Percentiles rank a stretch among this genome's conserved stretches.
Conservation (phyloP, 345 rosid genomes). For the Aquilaria sinensis region DNA sequence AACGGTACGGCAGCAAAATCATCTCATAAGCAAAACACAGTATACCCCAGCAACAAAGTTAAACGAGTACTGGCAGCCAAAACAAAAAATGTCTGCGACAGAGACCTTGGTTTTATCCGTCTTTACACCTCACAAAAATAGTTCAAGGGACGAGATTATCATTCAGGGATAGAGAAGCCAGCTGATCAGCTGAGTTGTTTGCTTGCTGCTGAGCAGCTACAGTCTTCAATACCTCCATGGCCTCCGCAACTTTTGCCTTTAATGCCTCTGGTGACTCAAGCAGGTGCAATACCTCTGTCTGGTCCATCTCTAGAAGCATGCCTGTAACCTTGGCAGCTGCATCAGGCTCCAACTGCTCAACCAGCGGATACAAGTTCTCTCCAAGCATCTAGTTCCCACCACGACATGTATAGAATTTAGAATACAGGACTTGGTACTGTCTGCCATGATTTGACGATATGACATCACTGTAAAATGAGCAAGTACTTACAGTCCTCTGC, state of each 20-base stretch:
- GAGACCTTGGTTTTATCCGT: too few species aligned
- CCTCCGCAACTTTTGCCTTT: constrained; percentile 64
- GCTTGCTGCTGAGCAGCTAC: constrained; percentile 47
- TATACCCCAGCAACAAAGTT: too few species aligned
- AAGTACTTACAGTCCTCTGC: constrained; percentile 53
- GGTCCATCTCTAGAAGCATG: constrained; percentile 90
- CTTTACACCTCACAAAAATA: too few species aligned
- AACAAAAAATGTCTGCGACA: not conserved
- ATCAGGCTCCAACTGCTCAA: constrained; percentile 65
- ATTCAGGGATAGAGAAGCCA: constrained; percentile 55
- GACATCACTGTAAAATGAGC: not conserved
- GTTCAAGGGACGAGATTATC: constrained; percentile 41
- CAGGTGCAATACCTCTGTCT: constrained; percentile 73
- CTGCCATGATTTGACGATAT: too few species aligned
- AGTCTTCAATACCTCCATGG: constrained; percentile 62
- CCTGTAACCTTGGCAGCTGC: constrained; percentile 74
- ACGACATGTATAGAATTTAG: not conserved
- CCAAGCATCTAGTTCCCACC: constrained; percentile 53
- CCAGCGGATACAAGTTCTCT: constrained; percentile 63
- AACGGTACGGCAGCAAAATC: too few species aligned
- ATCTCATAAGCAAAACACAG: too few species aligned
- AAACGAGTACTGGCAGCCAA: not conserved
- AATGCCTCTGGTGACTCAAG: constrained; percentile 65
- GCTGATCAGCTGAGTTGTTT: constrained; percentile 39
- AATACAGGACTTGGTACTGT: too few species aligned